Evolutionary conservation across 208 protist species (phyloP).

Genomic region (Phytomonas sp.): DNA sequence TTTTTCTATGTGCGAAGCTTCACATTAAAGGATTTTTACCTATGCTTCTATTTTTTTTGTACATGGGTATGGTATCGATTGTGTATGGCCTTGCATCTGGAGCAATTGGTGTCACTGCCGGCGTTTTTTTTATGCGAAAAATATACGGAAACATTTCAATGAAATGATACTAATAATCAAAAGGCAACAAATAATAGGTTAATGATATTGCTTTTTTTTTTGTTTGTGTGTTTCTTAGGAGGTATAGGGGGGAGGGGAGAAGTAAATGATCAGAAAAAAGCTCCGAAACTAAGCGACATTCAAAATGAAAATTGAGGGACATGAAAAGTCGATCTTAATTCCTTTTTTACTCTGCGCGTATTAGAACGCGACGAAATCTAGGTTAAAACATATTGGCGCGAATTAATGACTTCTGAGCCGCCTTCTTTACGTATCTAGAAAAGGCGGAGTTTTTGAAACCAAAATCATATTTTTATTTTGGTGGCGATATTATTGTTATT

Average conservation of each 20-base stretch:
- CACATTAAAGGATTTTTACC: constrained; percentile 60
- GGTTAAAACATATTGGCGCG: not conserved
- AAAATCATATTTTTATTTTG: not conserved
- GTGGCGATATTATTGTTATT: not conserved
- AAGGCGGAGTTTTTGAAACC: not conserved
- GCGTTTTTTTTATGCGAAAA: constrained; percentile 69
- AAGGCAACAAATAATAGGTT: constrained; percentile 8
- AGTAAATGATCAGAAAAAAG: not conserved
- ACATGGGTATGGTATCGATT: constrained; percentile 74
- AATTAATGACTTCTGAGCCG: not conserved
- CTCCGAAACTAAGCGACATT: not conserved
- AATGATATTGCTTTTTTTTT: constrained; percentile 6
- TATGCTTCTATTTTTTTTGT: constrained; percentile 82
- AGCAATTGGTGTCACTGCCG: constrained; percentile 66
- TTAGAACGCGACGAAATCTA: not conserved
- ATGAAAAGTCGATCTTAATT: not conserved
- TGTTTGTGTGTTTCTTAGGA: constrained; percentile 1
- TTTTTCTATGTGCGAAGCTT: constrained; percentile 88
- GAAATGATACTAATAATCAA: constrained; percentile 43
- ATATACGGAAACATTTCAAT: constrained; percentile 70
- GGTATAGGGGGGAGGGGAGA: not conserved
- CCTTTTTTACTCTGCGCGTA: not conserved
- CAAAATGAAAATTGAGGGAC: not conserved
- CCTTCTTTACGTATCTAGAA: not conserved
- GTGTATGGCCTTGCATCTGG: constrained; percentile 75